These are phyloP conservation scores for Paraconiothyrium brasiliense DNA, from an alignment of 2,329 filamentous ascomycete species.

Conservation along the genomic window DNA sequence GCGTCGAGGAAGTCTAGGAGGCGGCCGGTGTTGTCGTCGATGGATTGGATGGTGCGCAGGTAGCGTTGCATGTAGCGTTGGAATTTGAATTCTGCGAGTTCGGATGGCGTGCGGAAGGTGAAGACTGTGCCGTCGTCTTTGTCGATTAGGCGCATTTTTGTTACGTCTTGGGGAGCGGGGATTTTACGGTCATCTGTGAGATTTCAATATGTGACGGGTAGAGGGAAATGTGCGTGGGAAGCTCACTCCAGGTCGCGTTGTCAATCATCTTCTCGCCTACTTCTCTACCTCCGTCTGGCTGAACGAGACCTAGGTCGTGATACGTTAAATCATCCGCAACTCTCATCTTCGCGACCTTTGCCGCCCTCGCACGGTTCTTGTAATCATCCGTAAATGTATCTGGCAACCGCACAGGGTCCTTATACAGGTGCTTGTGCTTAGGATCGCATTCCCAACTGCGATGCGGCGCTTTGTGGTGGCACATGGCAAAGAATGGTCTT, in stretches of 20 bases:
- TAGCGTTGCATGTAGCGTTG: conserved; percentile 61
- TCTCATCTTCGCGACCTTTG: conserved; percentile 61
- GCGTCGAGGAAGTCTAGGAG: conserved; percentile 59
- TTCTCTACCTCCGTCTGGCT: conserved; percentile 59
- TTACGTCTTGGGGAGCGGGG: conserved; percentile 46
- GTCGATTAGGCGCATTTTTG: conserved; percentile 52
- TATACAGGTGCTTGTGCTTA: conserved; percentile 61
- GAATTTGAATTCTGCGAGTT: conserved; percentile 64
- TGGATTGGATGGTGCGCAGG: conserved; percentile 61
- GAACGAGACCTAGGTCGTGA: conserved; percentile 59
- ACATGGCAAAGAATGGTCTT: conserved; percentile 65
- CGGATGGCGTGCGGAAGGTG: conserved; percentile 53
- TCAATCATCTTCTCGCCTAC: conserved; percentile 49
- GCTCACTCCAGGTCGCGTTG: conserved; percentile 14
- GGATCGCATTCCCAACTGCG: conserved; percentile 62
- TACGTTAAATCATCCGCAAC: conserved; percentile 64
- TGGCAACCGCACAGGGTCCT: conserved; percentile 57
- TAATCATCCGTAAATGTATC: conserved; percentile 65
- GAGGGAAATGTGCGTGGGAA: neutral
- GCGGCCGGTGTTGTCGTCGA: conserved; percentile 64
- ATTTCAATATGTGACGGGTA: neutral
- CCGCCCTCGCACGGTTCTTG: conserved; percentile 62
- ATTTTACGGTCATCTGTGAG: conserved; percentile 51
- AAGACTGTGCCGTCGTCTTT: conserved; percentile 59
- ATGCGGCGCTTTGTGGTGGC: conserved; percentile 66